Evolutionary conservation across 352 stramenopile species (phyloP).

Genomic region (Thalassiosira mediterranea): DNA sequence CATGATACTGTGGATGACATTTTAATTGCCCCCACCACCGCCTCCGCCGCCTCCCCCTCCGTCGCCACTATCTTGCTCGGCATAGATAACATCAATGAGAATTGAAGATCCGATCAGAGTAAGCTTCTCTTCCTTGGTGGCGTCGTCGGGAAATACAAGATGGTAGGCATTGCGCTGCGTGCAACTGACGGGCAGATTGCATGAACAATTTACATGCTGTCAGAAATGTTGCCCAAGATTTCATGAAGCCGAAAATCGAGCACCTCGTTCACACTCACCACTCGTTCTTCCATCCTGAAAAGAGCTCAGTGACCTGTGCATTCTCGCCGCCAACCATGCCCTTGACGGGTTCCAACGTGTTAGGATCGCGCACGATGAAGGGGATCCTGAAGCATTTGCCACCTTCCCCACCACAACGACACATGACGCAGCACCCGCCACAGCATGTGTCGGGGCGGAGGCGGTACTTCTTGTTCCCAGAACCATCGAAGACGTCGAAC

Average conservation of each 20-base stretch:
- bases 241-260: too few species aligned
- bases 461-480: constrained; percentile 32
- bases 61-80: constrained; percentile 40
- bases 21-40: too few species aligned
- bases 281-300: constrained; percentile 37
- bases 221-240: too few species aligned
- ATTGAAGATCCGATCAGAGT: constrained; percentile 43
- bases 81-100: constrained; percentile 45
- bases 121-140: constrained; percentile 28
- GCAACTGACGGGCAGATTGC: too few species aligned
- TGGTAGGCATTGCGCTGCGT: constrained; percentile 31
- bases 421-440: constrained; percentile 31
- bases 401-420: constrained; percentile 32
- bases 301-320: constrained; percentile 34
- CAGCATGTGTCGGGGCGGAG: constrained; percentile 43
- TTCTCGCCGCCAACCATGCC: constrained; percentile 9
- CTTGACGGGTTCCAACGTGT: constrained; percentile 2
- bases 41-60: too few species aligned
- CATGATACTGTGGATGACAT: too few species aligned
- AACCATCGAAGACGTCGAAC: constrained; percentile 40
- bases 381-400: constrained; percentile 50
- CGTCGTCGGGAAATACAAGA: constrained; percentile 29
- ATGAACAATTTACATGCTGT: too few species aligned
- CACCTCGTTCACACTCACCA: too few species aligned
- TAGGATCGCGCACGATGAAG: constrained; percentile 39